phyloP scores from a whole-genome alignment of 768 basidiomycete species.

The Trametes gibbosa region DNA sequence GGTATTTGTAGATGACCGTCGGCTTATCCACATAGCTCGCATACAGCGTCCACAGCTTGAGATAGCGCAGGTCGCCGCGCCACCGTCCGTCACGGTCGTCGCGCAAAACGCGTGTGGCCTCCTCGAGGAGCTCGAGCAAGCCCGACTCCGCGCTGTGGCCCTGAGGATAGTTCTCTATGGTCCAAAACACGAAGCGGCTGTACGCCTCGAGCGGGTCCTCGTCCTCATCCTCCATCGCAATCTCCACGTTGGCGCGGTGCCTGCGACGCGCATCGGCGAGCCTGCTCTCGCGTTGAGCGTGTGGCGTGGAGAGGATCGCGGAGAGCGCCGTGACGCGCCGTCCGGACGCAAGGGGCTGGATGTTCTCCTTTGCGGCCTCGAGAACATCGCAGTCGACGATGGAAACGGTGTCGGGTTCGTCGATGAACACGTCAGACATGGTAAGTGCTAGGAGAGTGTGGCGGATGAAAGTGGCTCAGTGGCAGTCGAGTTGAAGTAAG shows the following conservation, averaged over 20 bases:
- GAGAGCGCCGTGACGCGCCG: conserved; percentile 77
- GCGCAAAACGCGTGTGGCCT: conserved; percentile 83
- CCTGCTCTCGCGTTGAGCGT: conserved; percentile 70
- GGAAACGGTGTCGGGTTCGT: conserved; percentile 30
- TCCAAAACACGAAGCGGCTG: conserved; percentile 85
- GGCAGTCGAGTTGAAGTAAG: too few species aligned
- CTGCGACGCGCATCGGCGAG: conserved; percentile 62
- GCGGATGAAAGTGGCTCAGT: neutral
- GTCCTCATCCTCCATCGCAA: conserved; percentile 72
- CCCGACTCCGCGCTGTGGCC: conserved; percentile 88
- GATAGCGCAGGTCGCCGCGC: conserved; percentile 77
- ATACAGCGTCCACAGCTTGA: conserved; percentile 94
- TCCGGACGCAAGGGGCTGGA: conserved; percentile 79
- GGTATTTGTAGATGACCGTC: conserved; percentile 82
- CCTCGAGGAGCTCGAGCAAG: conserved; percentile 89
- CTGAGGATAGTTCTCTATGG: conserved; percentile 90
- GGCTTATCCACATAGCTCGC: conserved; percentile 90
- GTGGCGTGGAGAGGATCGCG: conserved; percentile 70
- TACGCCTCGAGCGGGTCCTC: conserved; percentile 82
- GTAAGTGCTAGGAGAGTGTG: neutral
- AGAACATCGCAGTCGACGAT: conserved; percentile 81
- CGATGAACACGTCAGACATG: conserved; percentile 38
- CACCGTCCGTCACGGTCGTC: conserved; percentile 72
- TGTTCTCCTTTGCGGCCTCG: conserved; percentile 84
- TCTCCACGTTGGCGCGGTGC: conserved; percentile 68